Conservation (phyloP, 1,284 basidiomycete genomes). For the Puccinia triticina region DNA sequence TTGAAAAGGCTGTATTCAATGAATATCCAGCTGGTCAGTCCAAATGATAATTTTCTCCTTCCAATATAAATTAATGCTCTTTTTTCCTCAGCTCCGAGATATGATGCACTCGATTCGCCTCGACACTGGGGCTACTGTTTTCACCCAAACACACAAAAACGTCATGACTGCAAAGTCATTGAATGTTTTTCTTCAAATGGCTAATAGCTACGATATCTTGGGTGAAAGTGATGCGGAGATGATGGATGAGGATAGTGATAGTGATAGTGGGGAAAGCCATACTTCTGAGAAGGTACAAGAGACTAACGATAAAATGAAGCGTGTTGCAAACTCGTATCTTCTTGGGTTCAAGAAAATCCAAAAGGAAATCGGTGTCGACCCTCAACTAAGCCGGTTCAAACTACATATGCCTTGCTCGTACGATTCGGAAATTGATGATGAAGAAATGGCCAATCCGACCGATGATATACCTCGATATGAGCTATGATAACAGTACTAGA, state of each 20-base stretch:
- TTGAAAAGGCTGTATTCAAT: slow-evolving; percentile 7
- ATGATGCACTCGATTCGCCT: background rate
- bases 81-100: background rate
- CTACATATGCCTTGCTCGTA: background rate
- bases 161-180: background rate
- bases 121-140: background rate
- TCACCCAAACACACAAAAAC: slow-evolving; percentile 5
- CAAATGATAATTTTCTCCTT: no score
- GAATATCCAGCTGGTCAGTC: slow-evolving; percentile 21
- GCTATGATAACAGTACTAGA: background rate
- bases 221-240: background rate
- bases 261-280: background rate
- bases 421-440: background rate
- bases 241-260: background rate
- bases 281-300: background rate
- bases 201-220: background rate
- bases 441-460: background rate
- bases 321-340: background rate
- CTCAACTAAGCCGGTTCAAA: background rate
- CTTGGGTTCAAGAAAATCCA: background rate
- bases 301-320: background rate
- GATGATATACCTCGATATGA: background rate
- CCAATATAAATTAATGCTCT: background rate
- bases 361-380: background rate
- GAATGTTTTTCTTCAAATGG: background rate